Evolutionary conservation across 2,329 filamentous ascomycete genomes (phyloP), one percentile per base, ranked within the genome.

Genomic region (Trichoderma brevicompactum): DNA sequence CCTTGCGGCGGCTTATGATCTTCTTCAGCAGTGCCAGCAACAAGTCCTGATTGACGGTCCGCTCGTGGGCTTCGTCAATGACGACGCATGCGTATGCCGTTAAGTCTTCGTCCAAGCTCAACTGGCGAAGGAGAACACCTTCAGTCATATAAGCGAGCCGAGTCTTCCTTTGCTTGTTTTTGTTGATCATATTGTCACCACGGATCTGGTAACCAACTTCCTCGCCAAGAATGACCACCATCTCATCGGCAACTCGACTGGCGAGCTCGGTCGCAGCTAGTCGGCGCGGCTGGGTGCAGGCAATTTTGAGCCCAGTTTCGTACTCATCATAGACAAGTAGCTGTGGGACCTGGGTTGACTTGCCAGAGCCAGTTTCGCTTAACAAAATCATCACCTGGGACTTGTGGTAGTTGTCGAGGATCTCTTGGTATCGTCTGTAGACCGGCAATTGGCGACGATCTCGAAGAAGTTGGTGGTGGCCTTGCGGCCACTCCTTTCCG

Each of bases 281-380:
- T 4, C 19, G 36, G 69, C 92, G 87, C 5, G 93, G 93, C 71
- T 97, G 92, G 0, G 93, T 97, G 73, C 92, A 95, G 2, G 90
- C 93, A n/a, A 97, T 85, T 74, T 92, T 94, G 75, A 89, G 82
- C 6, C 89, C 91, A 46, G 55, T 66, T 23, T 41, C 60, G 41
- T 61, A 69, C n/a, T 67, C 67, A 17, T 68, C 66, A 36, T 66
- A 66, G 0, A 68, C 13, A 7, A 68, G 34, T 8, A 68, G 36
- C 34, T 72, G 67, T 0, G 66, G 67, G 17, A 70, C 36, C 41
- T 72, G 65, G 0, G 68, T 71, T 3, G 66, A 67, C 65, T 71
- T 72, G 23, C 69, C 68, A 0, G 52, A 66, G n/a, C 66, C 68
- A 2, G 69, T 68, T 15, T 67, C 65, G 17, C 64, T 62, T 3